Percentiles rank a stretch among this genome's conserved stretches.
phyloP scores from a whole-genome alignment of 106 monocot species.

The Dioscorea zingiberensis region DNA sequence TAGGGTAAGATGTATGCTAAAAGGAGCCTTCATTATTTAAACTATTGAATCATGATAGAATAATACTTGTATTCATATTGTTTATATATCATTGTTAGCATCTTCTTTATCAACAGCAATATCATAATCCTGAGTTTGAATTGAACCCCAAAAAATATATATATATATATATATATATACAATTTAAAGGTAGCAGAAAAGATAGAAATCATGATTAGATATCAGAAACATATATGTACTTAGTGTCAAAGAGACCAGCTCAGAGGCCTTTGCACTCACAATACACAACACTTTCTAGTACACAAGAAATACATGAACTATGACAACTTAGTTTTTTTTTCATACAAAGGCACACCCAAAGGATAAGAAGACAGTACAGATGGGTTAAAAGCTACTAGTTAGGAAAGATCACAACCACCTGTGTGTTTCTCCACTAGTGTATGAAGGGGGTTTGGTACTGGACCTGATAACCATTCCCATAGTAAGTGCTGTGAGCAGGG shows the following conservation, averaged over 20 bases:
- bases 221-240: neutral
- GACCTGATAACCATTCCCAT: conserved; percentile 67
- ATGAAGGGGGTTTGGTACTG: conserved; percentile 67
- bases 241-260: neutral
- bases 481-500: conserved; percentile 51
- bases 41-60: no score
- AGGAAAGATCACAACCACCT: conserved; percentile 24
- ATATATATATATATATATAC: no score
- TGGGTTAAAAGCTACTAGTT: conserved; percentile 26
- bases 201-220: neutral
- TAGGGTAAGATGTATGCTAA: no score
- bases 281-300: conserved; percentile 5
- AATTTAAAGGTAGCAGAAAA: neutral
- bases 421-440: conserved; percentile 43
- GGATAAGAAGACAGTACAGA: conserved; percentile 2
- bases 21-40: no score
- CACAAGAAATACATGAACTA: conserved; percentile 7
- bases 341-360: conserved; percentile 18
- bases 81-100: no score
- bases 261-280: neutral
- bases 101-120: no score
- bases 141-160: no score
- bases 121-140: no score
- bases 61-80: no score
- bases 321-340: conserved; percentile 20